Base-by-base conservation (phyloP, 2,329 filamentous ascomycete species). In the Diaporthe citrichinensis region DNA sequence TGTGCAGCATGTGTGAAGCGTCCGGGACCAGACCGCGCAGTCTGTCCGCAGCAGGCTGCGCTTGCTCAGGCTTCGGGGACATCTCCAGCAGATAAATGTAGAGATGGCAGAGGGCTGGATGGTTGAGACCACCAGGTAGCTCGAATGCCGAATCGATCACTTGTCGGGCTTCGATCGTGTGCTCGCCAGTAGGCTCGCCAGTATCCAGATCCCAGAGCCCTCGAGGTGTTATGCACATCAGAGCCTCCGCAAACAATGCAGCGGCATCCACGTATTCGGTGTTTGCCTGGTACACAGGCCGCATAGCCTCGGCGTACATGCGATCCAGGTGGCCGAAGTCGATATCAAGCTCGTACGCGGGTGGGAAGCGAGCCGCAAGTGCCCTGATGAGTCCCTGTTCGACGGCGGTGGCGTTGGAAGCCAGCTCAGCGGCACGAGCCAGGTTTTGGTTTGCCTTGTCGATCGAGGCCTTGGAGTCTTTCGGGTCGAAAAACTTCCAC, bases 81-180 rank as follows among this genome's bases (percentile, higher is more conserved):
- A 62, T 62, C 36, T 62, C 58, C n/a, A 62, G 15, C 36, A 61
- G 58, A 61, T 61, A 36, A 15, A 62, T 62, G 36, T 62, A 62
- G 3, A 62, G 36, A 6, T 62, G 58, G 58, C 58, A 39, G 3
- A 61, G 34, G 23, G 58, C 58, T 12, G 58, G 58, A 28, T 61
- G 58, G 8, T 61, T 17, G 20, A 61, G 58, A 25, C 58, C 58
- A 17, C 36, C 58, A 3, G 58, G 36, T 4, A 39, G 23, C 20
- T 12, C 12, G 34, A 61, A 39, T 17, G 58, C 34, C 3, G 58
- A 39, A 5, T 61, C 58, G n/a, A 61, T 39, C 6, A 61, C 58
- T 15, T n/a, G 23, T n/a, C 58, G 36, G 58, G 58, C 58, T 20
- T 61, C 34, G n/a, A 17, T 25, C 6, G 58, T 61, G 3, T 61